Evolutionary conservation across 1,284 basidiomycete genomes (phyloP).

Genomic region (Austroboletus rostrupii): DNA sequence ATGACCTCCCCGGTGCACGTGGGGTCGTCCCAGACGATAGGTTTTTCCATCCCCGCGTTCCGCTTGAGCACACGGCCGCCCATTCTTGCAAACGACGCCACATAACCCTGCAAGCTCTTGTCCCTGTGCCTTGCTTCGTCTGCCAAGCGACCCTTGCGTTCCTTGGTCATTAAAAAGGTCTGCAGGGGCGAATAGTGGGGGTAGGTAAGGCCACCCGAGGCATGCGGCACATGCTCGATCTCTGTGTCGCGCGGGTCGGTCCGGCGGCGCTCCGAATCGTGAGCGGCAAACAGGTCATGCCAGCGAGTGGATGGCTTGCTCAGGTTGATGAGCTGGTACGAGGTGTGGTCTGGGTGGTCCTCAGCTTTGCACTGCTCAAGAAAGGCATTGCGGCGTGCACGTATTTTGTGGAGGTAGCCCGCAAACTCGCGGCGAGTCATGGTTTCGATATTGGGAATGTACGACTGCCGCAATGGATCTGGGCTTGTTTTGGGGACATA

Average conservation of each 20-base stretch:
- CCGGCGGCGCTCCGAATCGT: constrained; percentile 32
- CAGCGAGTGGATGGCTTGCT: constrained; percentile 28
- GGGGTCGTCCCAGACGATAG: constrained; percentile 31
- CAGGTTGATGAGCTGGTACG: constrained; percentile 32
- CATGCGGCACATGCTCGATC: constrained; percentile 65
- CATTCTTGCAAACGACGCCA: constrained; percentile 33
- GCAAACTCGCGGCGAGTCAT: constrained; percentile 53
- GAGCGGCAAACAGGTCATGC: constrained; percentile 35
- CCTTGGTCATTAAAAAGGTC: constrained; percentile 44
- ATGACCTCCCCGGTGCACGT: constrained; percentile 25
- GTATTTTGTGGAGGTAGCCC: constrained; percentile 53
- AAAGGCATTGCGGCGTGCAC: constrained; percentile 50
- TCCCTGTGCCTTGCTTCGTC: constrained; percentile 22
- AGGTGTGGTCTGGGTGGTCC: constrained; percentile 16
- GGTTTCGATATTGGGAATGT: constrained; percentile 42
- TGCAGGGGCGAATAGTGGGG: constrained; percentile 50
- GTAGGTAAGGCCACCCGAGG: constrained; percentile 60
- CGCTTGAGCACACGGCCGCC: constrained; percentile 24
- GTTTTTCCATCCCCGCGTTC: constrained; percentile 15
- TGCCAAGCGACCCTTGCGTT: constrained; percentile 58
- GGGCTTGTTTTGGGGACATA: constrained; percentile 14
- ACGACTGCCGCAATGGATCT: constrained; percentile 15
- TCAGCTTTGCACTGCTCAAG: constrained; percentile 35
- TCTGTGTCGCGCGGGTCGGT: constrained; percentile 31
- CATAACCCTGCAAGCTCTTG: constrained; percentile 13